Base-by-base conservation (phyloP, 345 rosid species). In the Hibiscus mutabilis region DNA sequence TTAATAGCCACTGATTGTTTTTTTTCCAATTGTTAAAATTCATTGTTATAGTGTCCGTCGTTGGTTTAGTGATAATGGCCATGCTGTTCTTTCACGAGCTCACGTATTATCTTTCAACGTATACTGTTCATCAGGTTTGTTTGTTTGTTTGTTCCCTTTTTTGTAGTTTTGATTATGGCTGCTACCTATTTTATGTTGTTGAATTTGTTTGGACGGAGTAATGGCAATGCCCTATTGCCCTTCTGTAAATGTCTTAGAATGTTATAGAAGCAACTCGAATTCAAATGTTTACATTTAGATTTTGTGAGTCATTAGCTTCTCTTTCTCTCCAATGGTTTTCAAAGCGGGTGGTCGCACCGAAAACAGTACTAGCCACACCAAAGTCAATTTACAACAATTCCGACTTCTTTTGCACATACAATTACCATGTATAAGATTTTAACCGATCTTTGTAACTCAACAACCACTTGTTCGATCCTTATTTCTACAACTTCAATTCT, bases 71-170 rank as follows among this genome's bases (percentile, higher is more conserved):
- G 68, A 84, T 92, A 72, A 92, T 96, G 96, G 95, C 85, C 35
- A 76, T 87, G 11, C 80, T 96, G 82, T 96, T 96, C 88, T 69
- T 88, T 82, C 98, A 91, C 52, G 99, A 96, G 89, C 90, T 92
- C 51, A 73, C 86, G 46, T 96, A 91, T 82, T 96, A 89, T 85
- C 83, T 96, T 49, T 78, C 87, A 31, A 88, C 93, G 0, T 88
- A 88, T 70, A 88, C 96, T 0, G 92, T 96, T 57, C 96, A 96
- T 80, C 93, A 96, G 99, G 98, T 96, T 73, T 71, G 79, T 22
- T 0, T 60, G 60, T 47, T 73, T 21, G n/a, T 18, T n/a, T 7
- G 9, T 4, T 3, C 1, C 55, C 1, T 14, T 18, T 53, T 19
- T 19, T 21, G n/a, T 13, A 11, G 47, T 60, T 56, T n/a, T 35